Conservation (phyloP, 176 grass and related monocot genomes). For the Aegilops tauschii region DNA sequence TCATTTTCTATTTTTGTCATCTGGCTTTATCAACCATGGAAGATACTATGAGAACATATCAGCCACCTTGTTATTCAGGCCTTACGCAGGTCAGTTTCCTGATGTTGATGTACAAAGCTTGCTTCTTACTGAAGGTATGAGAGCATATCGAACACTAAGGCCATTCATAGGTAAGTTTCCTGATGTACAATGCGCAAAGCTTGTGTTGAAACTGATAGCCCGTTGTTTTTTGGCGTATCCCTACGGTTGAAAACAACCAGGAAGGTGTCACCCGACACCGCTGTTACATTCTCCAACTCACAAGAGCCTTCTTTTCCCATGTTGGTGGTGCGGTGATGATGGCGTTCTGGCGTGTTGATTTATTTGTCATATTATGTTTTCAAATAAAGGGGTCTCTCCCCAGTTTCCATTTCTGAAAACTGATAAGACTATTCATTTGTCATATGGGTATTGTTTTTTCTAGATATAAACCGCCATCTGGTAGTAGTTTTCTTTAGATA, state of each 20-base stretch:
- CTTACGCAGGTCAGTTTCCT: neutral
- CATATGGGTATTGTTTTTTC: too few species aligned
- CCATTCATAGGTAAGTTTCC: neutral
- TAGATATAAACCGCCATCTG: neutral
- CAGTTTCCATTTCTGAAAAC: too few species aligned
- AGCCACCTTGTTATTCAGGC: neutral
- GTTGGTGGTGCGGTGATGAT: neutral
- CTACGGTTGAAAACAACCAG: too few species aligned
- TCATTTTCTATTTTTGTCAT: neutral
- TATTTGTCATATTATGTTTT: neutral
- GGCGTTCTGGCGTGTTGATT: neutral
- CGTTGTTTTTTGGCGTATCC: too few species aligned
- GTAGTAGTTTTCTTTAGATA: neutral
- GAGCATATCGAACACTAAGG: neutral
- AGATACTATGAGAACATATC: neutral
- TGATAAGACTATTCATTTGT: too few species aligned
- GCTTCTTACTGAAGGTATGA: neutral
- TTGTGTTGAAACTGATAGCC: neutral
- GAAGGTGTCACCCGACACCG: neutral
- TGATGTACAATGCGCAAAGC: neutral
- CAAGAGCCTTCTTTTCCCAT: neutral
- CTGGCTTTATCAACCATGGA: neutral
- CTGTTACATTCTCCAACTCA: neutral
- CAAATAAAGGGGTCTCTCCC: too few species aligned
- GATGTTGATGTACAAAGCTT: neutral